Conservation (phyloP, 2,329 filamentous ascomycete genomes). For the Colletotrichum falcatum region DNA sequence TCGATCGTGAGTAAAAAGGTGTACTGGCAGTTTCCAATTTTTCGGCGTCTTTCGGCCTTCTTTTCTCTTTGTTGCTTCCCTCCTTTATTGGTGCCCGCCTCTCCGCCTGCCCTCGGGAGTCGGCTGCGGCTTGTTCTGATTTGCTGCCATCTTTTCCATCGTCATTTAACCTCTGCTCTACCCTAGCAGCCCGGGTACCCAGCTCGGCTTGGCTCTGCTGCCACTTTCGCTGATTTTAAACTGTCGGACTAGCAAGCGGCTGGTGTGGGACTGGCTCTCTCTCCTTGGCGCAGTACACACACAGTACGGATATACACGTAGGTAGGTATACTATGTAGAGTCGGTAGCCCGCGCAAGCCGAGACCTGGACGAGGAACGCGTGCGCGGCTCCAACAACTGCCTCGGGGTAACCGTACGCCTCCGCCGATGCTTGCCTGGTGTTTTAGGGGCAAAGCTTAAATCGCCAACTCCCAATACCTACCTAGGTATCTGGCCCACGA, state of each 20-base stretch:
- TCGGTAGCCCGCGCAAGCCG: neutral
- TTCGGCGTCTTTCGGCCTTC: neutral
- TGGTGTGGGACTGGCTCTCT: neutral
- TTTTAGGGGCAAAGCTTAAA: constrained; percentile 39
- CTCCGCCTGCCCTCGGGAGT: neutral
- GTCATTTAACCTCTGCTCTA: neutral
- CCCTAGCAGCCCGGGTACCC: neutral
- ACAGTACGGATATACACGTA: too few relatives aligned
- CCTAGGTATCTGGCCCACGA: too few relatives aligned
- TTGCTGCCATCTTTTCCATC: neutral
- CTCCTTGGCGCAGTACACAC: neutral
- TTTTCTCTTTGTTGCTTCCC: neutral
- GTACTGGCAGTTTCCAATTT: neutral
- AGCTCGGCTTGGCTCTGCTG: neutral
- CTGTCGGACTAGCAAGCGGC: neutral
- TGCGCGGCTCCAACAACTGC: neutral
- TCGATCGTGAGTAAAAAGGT: too few relatives aligned
- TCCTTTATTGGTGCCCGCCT: neutral
- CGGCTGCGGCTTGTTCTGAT: neutral
- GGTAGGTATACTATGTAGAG: too few relatives aligned
- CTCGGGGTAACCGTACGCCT: neutral
- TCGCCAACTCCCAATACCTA: constrained; percentile 20
- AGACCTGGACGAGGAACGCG: neutral
- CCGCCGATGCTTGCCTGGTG: constrained; percentile 29
- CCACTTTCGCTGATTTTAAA: neutral